Conservation (phyloP, 495 filamentous ascomycete species). For the Hyaloscypha bicolor region DNA sequence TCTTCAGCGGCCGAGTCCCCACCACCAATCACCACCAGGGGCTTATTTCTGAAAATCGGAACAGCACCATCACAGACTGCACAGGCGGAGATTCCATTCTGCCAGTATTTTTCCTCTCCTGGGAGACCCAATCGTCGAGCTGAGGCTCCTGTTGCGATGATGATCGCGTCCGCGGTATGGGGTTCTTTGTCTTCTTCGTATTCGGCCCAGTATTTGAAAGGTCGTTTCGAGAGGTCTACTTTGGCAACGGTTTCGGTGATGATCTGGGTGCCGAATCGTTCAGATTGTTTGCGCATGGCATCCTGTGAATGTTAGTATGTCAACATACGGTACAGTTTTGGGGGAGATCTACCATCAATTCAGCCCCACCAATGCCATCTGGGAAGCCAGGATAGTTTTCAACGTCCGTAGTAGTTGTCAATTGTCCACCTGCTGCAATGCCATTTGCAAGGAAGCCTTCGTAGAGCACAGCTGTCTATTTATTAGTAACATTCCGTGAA, state of each 20-base stretch:
- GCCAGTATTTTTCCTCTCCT: slow-evolving; percentile 86
- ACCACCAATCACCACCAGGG: slow-evolving; percentile 92
- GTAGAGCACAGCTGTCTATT: slow-evolving; percentile 69
- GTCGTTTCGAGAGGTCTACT: slow-evolving; percentile 80
- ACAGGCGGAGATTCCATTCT: slow-evolving; percentile 93
- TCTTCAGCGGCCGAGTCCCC: slow-evolving; percentile 98
- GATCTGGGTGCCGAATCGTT: slow-evolving; percentile 89
- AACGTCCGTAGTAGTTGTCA: slow-evolving; percentile 96
- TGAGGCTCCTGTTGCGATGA: slow-evolving; percentile 94
- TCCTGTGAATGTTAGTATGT: slow-evolving; percentile 52
- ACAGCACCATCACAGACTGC: slow-evolving; percentile 98
- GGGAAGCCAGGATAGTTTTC: slow-evolving; percentile 98
- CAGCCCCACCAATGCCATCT: slow-evolving; percentile 77
- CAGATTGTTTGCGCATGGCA: slow-evolving; percentile 87
- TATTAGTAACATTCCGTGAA: slow-evolving; percentile 20
- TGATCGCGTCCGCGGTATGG: slow-evolving; percentile 85
- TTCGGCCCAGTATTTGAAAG: slow-evolving; percentile 91
- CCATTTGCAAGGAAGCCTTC: slow-evolving; percentile 98
- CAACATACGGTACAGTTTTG: background rate
- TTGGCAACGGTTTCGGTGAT: slow-evolving; percentile 88
- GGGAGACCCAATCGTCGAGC: slow-evolving; percentile 78
- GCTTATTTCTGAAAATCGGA: slow-evolving; percentile 96
- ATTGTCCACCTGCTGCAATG: slow-evolving; percentile 91
- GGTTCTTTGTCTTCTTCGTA: slow-evolving; percentile 72
- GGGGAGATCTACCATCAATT: slow-evolving; percentile 69